phyloP scores from a whole-genome alignment of 163 green algal genomes.

The Picocystis sp. region DNA sequence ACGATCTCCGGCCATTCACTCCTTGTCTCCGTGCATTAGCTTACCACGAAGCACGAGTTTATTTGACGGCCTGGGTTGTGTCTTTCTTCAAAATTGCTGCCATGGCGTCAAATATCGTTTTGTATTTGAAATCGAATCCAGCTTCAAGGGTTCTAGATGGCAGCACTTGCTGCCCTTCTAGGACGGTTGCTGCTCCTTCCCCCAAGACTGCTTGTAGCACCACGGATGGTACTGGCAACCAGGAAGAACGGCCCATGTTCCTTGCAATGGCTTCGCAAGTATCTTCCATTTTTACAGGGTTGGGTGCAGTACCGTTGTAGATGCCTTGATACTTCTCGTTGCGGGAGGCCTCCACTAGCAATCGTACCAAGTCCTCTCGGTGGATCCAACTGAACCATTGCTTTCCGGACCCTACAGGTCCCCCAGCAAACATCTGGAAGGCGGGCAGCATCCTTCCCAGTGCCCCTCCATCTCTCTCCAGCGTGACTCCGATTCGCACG shows the following conservation, averaged over 20 bases:
- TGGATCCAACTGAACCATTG: conserved; percentile 88
- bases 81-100: too few species aligned
- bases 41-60: too few species aligned
- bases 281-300: conserved; percentile 74
- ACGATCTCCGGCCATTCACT: too few species aligned
- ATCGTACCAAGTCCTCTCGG: conserved; percentile 66
- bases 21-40: too few species aligned
- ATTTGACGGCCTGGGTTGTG: too few species aligned
- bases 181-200: conserved; percentile 17
- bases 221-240: conserved; percentile 78
- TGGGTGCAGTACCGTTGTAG: conserved; percentile 77
- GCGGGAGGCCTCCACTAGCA: conserved; percentile 44
- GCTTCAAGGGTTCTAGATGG: conserved; percentile 35
- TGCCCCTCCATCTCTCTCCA: conserved; percentile 59
- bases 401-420: conserved; percentile 53
- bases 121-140: conserved; percentile 64
- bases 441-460: conserved; percentile 75
- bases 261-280: conserved; percentile 56
- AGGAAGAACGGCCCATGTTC: conserved; percentile 51
- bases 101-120: conserved; percentile 40
- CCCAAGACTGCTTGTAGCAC: conserved; percentile 35
- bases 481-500: conserved; percentile 64
- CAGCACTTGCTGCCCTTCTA: conserved; percentile 43
- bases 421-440: conserved; percentile 75
- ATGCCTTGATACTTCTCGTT: conserved; percentile 38